Evolutionary conservation across 2,329 filamentous ascomycete species (phyloP).

Genomic region (Aspergillus fructus): DNA sequence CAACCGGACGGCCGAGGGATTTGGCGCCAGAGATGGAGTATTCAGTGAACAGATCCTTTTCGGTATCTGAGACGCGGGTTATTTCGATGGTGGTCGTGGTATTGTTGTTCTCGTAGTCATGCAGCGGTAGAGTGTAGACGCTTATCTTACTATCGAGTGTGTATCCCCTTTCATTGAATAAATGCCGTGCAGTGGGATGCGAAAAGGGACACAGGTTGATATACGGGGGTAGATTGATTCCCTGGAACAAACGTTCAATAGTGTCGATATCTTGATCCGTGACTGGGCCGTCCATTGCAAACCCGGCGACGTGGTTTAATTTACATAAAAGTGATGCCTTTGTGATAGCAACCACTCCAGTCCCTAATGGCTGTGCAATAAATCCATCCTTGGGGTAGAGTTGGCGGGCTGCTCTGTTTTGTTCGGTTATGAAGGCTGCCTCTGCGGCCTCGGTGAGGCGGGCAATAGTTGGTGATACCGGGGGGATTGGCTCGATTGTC

Average conservation of each 20-base stretch:
- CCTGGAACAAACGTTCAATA: constrained; percentile 5
- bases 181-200: not conserved
- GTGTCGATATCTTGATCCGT: constrained; percentile 9
- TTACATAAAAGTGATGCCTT: constrained; percentile 11
- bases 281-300: constrained; percentile 20
- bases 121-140: not conserved
- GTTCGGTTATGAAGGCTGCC: not conserved
- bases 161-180: not conserved
- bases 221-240: not conserved
- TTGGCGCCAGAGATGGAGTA: not conserved
- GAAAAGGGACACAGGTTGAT: not conserved
- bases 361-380: not conserved
- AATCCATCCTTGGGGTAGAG: not conserved
- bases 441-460: not conserved
- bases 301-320: constrained; percentile 17
- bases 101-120: not conserved
- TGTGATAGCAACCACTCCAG: constrained; percentile 15
- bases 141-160: not conserved
- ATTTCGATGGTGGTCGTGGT: not conserved
- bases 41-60: not conserved
- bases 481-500: too few relatives aligned
- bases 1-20: not conserved
- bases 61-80: not conserved
- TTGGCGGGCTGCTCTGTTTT: not conserved
- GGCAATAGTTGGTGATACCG: too few relatives aligned